A percentile compares a stretch with the other conserved stretches of the same genome.
phyloP scores from a whole-genome alignment of 257 asterid genomes.

The Capsicum baccatum region DNA sequence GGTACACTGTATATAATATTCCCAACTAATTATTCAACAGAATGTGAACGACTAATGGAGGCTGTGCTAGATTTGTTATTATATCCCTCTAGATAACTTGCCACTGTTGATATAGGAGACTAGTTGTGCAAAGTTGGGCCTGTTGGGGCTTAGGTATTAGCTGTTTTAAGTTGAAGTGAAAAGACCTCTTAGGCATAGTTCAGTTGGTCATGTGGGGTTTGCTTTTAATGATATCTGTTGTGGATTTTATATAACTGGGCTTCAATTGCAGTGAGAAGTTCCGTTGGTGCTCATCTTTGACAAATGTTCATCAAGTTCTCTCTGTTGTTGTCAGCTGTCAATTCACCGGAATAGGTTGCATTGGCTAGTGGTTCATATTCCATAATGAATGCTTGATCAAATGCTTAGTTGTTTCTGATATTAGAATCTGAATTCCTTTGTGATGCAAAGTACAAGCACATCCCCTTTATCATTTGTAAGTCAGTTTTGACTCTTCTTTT shows the following conservation, averaged over 20 bases:
- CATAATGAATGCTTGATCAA: slow-evolving; percentile 2
- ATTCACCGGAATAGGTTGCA: neutral
- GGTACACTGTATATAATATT: slow-evolving; percentile 46
- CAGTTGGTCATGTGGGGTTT: neutral
- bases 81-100: neutral
- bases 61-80: neutral
- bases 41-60: neutral
- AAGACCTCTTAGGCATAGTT: neutral
- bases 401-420: neutral
- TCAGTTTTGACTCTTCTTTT: neutral
- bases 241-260: neutral
- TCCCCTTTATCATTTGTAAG: slow-evolving; percentile 2
- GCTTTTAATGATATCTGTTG: neutral
- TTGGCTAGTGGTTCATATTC: neutral
- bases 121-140: neutral
- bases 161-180: neutral
- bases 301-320: neutral
- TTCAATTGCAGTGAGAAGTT: neutral
- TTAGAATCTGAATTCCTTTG: slow-evolving; percentile 2
- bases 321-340: slow-evolving; percentile 4
- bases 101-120: neutral
- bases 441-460: neutral
- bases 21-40: neutral
- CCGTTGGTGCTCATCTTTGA: neutral
- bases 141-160: neutral